Percentiles rank a stretch among this genome's conserved stretches.
Conservation (phyloP, 2,329 filamentous ascomycete genomes). For the Botrytis fabae region DNA sequence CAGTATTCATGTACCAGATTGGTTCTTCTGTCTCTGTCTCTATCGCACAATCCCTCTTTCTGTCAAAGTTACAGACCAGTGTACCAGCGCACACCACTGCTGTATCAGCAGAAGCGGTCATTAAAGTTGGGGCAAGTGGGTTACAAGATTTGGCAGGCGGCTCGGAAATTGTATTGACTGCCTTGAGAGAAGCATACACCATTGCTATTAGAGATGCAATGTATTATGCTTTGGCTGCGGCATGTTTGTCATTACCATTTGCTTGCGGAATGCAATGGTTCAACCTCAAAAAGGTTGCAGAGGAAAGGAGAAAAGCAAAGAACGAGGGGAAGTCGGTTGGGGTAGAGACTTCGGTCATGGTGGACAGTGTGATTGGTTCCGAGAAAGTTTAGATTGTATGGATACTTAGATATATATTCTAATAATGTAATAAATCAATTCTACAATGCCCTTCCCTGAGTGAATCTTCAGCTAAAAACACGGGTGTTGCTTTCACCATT, state of each 20-base stretch:
- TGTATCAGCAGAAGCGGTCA: background rate
- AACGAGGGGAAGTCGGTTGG: background rate
- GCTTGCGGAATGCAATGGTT: constrained; percentile 21
- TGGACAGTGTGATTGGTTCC: background rate
- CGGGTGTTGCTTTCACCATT: background rate
- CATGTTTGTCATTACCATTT: constrained; percentile 1
- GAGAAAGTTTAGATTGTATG: background rate
- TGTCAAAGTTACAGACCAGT: constrained; percentile 11
- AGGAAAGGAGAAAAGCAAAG: constrained; percentile 5
- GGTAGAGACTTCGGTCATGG: background rate
- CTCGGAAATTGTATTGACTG: background rate
- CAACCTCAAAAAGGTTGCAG: constrained; percentile 14
- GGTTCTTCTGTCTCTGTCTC: constrained; percentile 10
- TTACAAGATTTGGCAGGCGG: background rate
- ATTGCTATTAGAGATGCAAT: constrained; percentile 13
- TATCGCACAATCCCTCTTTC: constrained; percentile 19
- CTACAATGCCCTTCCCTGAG: background rate
- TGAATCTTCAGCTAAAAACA: background rate
- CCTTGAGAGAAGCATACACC: constrained; percentile 14
- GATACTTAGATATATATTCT: background rate
- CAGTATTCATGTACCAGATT: constrained; percentile 14
- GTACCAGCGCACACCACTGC: background rate
- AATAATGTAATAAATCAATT: background rate
- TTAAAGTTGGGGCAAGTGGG: constrained; percentile 3
- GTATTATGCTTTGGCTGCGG: constrained; percentile 17